Percentiles rank a stretch among this genome's conserved stretches.
These are phyloP conservation scores for Hanseniaspora mollemarum DNA, from an alignment of 805 yeast genomes.

Conservation along the genomic window DNA sequence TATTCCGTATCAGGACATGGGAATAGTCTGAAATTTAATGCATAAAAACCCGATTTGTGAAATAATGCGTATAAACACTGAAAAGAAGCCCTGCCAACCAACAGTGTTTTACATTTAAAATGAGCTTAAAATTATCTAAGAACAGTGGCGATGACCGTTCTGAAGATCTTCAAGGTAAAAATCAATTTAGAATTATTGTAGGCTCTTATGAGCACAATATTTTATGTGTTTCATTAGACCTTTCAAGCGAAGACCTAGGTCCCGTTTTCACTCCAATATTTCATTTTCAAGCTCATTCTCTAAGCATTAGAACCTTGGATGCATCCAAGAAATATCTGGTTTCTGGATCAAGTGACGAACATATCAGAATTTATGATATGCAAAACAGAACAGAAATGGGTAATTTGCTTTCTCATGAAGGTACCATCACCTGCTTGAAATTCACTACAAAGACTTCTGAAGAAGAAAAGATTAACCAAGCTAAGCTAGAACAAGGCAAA, in stretches of 20 bases:
- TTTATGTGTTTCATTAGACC: slow-evolving; percentile 65
- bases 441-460: slow-evolving; percentile 46
- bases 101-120: neutral
- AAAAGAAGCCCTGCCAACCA: too few relatives aligned
- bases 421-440: slow-evolving; percentile 66
- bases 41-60: too few relatives aligned
- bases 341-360: slow-evolving; percentile 92
- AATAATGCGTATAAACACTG: too few relatives aligned
- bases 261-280: slow-evolving; percentile 84
- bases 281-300: slow-evolving; percentile 89
- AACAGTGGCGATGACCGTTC: slow-evolving; percentile 2
- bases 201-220: slow-evolving; percentile 95
- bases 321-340: slow-evolving; percentile 74
- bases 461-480: slow-evolving; percentile 17
- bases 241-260: slow-evolving; percentile 32
- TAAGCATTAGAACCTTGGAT: slow-evolving; percentile 77
- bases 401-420: slow-evolving; percentile 75
- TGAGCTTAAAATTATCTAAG: slow-evolving; percentile 12
- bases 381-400: slow-evolving; percentile 92
- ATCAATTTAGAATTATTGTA: slow-evolving; percentile 66
- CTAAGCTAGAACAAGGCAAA: slow-evolving; percentile 30
- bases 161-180: slow-evolving; percentile 12
- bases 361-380: slow-evolving; percentile 83
- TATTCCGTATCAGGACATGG: neutral
- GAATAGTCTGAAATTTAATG: neutral